Evolutionary conservation across 176 grass and related monocot species (phyloP).

Genomic region (Eleusine coracana): DNA sequence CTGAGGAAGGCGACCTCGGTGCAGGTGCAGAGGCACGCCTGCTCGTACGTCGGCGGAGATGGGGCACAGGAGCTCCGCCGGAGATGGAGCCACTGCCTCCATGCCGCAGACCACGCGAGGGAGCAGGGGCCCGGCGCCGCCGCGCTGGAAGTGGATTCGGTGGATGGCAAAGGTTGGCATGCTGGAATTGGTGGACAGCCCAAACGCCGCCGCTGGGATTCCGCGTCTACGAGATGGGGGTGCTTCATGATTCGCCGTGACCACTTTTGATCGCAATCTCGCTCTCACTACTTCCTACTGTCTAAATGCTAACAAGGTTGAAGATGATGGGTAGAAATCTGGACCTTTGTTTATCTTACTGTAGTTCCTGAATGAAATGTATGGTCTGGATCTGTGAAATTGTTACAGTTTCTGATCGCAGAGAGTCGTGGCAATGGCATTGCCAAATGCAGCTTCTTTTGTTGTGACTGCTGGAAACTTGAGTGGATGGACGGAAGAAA

Average conservation of each 20-base stretch:
- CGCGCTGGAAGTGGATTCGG: too few species aligned
- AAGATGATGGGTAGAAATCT: slow-evolving; percentile 24
- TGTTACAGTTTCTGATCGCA: not conserved
- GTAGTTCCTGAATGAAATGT: slow-evolving; percentile 33
- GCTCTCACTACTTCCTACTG: slow-evolving; percentile 9
- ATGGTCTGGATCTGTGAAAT: not conserved
- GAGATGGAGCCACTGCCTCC: too few species aligned
- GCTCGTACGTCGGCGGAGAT: too few species aligned
- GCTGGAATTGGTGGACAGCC: too few species aligned
- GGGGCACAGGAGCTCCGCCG: too few species aligned
- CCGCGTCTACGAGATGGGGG: slow-evolving; percentile 43
- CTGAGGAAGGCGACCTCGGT: too few species aligned
- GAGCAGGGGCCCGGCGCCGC: too few species aligned
- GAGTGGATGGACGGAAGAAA: too few species aligned
- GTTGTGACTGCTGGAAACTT: too few species aligned
- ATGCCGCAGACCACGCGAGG: too few species aligned
- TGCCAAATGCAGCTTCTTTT: slow-evolving; percentile 38
- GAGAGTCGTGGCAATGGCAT: not conserved
- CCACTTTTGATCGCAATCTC: slow-evolving; percentile 20
- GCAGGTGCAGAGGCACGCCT: too few species aligned
- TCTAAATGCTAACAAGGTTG: slow-evolving; percentile 28
- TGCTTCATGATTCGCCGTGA: slow-evolving; percentile 39
- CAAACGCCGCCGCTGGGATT: slow-evolving; percentile 25
- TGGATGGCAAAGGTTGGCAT: too few species aligned
- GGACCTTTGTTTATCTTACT: slow-evolving; percentile 15